Base-by-base conservation (phyloP, 352 stramenopile genomes). In the Pythium oligandrum region DNA sequence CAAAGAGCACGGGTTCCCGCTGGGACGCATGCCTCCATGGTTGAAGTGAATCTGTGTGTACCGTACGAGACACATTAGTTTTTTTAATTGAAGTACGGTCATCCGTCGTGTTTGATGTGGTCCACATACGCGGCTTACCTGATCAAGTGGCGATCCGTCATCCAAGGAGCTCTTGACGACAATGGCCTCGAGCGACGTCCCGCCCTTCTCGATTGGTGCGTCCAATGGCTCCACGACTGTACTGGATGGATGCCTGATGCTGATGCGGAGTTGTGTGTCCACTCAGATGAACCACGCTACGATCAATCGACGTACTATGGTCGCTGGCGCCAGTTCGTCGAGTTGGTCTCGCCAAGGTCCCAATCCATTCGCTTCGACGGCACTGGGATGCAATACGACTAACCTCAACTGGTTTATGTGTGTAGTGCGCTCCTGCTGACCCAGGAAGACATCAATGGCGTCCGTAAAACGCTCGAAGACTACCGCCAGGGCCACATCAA, bases 261-360 rank as follows among this genome's bases (percentile, higher is more conserved):
- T 26, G 17, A 26, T 26, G 17, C 17, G 17, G 17, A 26, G 17
- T 26, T 26, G 17, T 26, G 17, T 26, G 17, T 26, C 17, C 35
- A 26, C 38, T 11, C 42, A 88, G 79, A 88, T 56, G 75, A 75
- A 45, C 80, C 83, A 35, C 73, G 78, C 53, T 89, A 92, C 57
- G 86, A 96, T 57, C 86, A 90, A 61, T 88, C 80, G 48, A 94
- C 83, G 40, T 96, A 96, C 68, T 71, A 73, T 48, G 86, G 86
- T 44, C 79, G 86, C 32, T 93, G 85, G 76, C 77, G 77, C 57
- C 77, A 86, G 50, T 96, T 96, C 64, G 70, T 81, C 11, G 84
- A 94, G 66, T 74, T 96, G 53, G 78, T 93, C 53, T 84, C 78
- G 39, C 83, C 83, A 10, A 85, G 70, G 66, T 86, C 55, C 44